Percentiles rank a stretch among this genome's conserved stretches.
Evolutionary conservation across 371 early-diverging fungal genomes (phyloP).

Genomic region (Mucor indicus): DNA sequence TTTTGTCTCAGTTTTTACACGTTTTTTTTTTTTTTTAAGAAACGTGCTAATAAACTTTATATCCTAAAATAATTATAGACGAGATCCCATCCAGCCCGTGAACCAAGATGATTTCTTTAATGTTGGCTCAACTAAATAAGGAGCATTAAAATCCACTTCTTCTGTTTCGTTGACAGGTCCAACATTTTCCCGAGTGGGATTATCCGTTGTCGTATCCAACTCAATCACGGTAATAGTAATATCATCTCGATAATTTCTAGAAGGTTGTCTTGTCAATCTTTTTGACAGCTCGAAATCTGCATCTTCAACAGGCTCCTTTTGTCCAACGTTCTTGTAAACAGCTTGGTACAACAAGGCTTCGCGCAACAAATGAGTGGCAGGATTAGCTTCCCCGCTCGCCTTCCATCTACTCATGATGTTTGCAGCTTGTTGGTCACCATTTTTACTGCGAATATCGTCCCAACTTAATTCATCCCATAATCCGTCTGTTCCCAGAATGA

Average conservation of each 20-base stretch:
- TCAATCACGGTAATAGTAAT: constrained; percentile 89
- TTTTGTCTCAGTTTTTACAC: too few relatives aligned
- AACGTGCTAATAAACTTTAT: too few relatives aligned
- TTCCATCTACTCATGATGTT: constrained; percentile 31
- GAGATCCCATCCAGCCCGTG: constrained; percentile 39
- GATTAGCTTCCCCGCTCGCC: constrained; percentile 58
- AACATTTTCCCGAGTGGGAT: constrained; percentile 4
- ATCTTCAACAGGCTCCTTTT: constrained; percentile 26
- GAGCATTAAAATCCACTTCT: constrained; percentile 23
- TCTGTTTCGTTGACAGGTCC: constrained; percentile 28
- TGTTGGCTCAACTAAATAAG: constrained; percentile 21
- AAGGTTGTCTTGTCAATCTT: constrained; percentile 39
- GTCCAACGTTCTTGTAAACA: constrained; percentile 37
- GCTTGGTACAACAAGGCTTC: constrained; percentile 60
- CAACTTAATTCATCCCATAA: constrained; percentile 85
- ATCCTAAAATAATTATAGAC: constrained; percentile 17
- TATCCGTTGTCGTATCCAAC: constrained; percentile 33
- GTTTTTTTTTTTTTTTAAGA: too few relatives aligned
- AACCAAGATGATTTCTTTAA: constrained; percentile 20
- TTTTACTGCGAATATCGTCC: constrained; percentile 57
- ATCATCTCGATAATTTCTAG: constrained; percentile 88
- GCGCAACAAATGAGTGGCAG: constrained; percentile 85
- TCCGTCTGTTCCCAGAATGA: constrained; percentile 93
- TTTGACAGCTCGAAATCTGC: constrained; percentile 38
- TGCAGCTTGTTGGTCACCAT: constrained; percentile 42